These are phyloP conservation scores for Morella rubra DNA, from an alignment of 306 rosid species.

Conservation along the genomic window DNA sequence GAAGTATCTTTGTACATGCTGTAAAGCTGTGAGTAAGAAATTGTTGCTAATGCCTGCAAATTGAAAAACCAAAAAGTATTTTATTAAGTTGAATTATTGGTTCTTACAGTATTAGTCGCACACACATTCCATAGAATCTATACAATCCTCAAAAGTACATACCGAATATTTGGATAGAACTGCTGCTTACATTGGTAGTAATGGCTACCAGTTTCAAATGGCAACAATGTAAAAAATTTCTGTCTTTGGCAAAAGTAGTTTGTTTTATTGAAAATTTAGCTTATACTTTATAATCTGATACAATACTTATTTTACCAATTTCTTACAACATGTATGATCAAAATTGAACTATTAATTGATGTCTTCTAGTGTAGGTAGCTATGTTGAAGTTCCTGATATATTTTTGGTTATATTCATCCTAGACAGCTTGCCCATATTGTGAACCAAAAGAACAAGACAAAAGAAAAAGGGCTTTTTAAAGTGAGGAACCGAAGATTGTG, in stretches of 20 bases:
- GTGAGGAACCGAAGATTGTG: too few species aligned
- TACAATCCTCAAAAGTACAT: not conserved
- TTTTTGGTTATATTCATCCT: too few species aligned
- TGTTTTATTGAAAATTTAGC: not conserved
- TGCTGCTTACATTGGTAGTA: not conserved
- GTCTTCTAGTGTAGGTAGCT: too few species aligned
- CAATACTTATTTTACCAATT: not conserved
- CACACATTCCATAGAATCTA: not conserved
- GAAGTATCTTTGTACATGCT: conserved; percentile 78
- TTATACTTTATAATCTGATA: not conserved
- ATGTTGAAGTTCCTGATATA: too few species aligned
- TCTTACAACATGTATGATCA: not conserved
- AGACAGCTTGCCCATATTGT: too few species aligned
- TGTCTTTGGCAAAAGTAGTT: not conserved
- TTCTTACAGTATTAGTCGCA: not conserved
- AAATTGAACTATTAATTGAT: too few species aligned
- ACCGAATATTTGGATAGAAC: not conserved
- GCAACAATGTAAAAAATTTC: not conserved
- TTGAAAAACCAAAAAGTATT: not conserved
- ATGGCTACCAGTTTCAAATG: not conserved
- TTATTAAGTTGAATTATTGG: not conserved
- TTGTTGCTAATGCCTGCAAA: conserved; percentile 13
- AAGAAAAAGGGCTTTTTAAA: too few species aligned
- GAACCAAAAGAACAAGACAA: too few species aligned
- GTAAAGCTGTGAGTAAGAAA: conserved; percentile 78